Base-by-base conservation (phyloP, 2,329 filamentous ascomycete species). In the Alternaria viburni region DNA sequence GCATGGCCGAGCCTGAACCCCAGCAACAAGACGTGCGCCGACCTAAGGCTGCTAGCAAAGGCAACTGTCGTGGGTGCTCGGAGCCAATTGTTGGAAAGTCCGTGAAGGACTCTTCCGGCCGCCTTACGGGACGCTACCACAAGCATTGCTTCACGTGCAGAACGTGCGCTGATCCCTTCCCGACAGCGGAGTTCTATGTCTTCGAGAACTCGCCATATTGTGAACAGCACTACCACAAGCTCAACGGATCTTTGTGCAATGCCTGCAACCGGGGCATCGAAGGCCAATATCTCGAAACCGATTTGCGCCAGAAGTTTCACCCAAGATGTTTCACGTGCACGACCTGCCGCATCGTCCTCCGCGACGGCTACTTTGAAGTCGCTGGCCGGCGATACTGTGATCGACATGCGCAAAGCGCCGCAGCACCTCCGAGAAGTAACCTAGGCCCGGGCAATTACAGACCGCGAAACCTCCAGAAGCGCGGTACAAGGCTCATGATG, bases 91-190 rank as follows among this genome's bases (percentile, higher is more conserved):
- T 89, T 47, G 95, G 93, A 19, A 98, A 97, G 81, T 97, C 93
- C 1, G 90, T 99, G 61, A 97, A 95, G 32, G 97, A 93, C 13
- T 93, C 93, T 1, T 96, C 97, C 72, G 96, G 96, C 15, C 90
- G 94, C 23, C 84, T 99, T 23, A 97, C 93, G 0, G 96, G 96
- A 10, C 90, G 93, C 67, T 99, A 97, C 79, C 96, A 99, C 84
- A 97, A 96, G 79, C 87, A 91, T 5, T 99, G 95, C 70, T 98
- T 99, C 77, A 92, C 95, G 11, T 99, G 96, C 85, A 88, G 89
- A 5, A 93, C 91, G 1, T 99, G 96, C 82, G 84, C 85, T 11
- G 86, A 89, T 57, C 90, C 93, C 1, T 99, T 98, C 76, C 85
- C 89, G 19, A 97, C 93, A 0, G 88, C 93, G 2, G 93, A 96